Percentiles rank a stretch among this genome's conserved stretches.
These are phyloP conservation scores for Microbotryum violaceum DNA, from an alignment of 1,284 basidiomycete species.

Conservation along the genomic window DNA sequence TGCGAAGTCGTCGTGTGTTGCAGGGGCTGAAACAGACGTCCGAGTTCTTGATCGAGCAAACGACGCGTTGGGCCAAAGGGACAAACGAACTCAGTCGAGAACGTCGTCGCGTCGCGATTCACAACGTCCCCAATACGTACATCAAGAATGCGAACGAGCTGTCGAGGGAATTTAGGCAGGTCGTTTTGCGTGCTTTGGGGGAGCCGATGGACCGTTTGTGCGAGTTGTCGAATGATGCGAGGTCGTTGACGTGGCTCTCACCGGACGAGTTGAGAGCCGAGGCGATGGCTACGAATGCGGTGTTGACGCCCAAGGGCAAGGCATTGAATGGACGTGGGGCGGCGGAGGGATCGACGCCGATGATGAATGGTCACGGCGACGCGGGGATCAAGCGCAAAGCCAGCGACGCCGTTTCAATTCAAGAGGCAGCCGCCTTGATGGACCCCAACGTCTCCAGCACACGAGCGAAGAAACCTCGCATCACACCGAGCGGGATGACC, in stretches of 20 bases:
- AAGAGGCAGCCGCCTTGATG: background rate
- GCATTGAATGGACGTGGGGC: background rate
- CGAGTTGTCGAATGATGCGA: constrained; percentile 17
- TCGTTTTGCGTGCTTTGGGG: constrained; percentile 58
- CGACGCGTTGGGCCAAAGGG: constrained; percentile 52
- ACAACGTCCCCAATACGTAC: constrained; percentile 69
- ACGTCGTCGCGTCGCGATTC: constrained; percentile 60
- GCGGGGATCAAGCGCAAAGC: constrained; percentile 4
- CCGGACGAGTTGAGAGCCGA: constrained; percentile 1
- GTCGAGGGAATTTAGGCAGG: constrained; percentile 74
- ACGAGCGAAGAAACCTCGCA: background rate
- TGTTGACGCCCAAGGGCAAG: constrained; percentile 6
- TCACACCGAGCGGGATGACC: background rate
- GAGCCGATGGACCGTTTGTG: constrained; percentile 55
- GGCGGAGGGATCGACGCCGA: background rate
- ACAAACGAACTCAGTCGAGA: constrained; percentile 27
- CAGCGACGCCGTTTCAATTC: background rate
- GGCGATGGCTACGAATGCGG: background rate
- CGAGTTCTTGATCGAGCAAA: constrained; percentile 70
- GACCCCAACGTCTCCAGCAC: background rate
- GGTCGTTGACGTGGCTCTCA: background rate
- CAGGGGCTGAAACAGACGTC: constrained; percentile 63
- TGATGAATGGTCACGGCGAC: background rate
- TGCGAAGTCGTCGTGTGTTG: constrained; percentile 52
- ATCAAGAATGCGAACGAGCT: constrained; percentile 68